Base-by-base conservation (phyloP, 352 stramenopile genomes). In the Pythium aquatile region DNA sequence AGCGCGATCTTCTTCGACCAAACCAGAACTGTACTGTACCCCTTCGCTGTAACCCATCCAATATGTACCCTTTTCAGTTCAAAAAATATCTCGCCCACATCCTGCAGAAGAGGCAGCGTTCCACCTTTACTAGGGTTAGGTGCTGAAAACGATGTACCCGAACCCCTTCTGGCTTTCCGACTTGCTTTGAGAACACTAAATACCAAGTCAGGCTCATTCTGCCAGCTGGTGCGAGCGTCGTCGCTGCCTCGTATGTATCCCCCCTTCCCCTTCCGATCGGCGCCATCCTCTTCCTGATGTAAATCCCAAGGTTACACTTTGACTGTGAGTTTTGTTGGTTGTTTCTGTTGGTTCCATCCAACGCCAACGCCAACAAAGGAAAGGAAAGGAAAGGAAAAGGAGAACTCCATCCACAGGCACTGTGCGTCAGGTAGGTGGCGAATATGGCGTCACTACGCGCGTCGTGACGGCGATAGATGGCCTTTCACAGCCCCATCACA, bases 1-100 rank as follows among this genome's bases (percentile, higher is more conserved):
- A 9, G 32, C 32, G 5, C 32, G 32, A 35, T 35, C 32, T 9
- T 35, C 32, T 17, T 51, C 20, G 44, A 47, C 17, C 44, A 51
- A 51, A 28, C n/a, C 44, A 51, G 44, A 51, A 51, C 44, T 26
- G 44, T 30, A 51, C 10, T 51, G 44, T 51, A 51, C 44, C 44
- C 44, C 44, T 51, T 51, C 44, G 24, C 17, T 29, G 44, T 51
- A 51, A 51, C 44, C 44, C 44, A 51, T 29, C 44, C 44, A 51
- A 30, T 51, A 51, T 20, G 44, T 51, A 29, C 44, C 44, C 44
- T 47, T 30, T 30, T 20, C n/a, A 17, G 44, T 51, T 51, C 44
- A 51, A 51, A 30, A 51, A 30, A 51, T 51, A 47, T 47, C 17
- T 47, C 40, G 16, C 5, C 14, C 5, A 9, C 3, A 47, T 26